Evolutionary conservation across 2,329 filamentous ascomycete species (phyloP).

Genomic region (Sporothrix sp.): DNA sequence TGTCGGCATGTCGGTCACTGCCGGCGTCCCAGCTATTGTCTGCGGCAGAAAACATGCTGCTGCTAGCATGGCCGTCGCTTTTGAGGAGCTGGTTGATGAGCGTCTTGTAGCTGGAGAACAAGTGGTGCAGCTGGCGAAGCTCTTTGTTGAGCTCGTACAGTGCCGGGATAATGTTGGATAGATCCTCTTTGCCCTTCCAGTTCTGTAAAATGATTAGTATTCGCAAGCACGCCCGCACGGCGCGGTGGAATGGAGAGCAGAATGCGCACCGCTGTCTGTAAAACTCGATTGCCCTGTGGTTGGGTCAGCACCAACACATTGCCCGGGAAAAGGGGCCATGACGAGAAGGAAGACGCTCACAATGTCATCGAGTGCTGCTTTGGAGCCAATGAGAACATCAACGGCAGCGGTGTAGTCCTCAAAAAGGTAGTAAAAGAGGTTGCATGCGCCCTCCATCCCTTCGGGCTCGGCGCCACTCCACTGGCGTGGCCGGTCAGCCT

Average conservation of each 20-base stretch:
- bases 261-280: constrained; percentile 24
- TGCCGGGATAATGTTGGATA: constrained; percentile 44
- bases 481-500: constrained; percentile 15
- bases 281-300: constrained; percentile 27
- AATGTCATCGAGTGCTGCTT: constrained; percentile 37
- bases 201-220: constrained; percentile 10
- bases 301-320: too few relatives aligned
- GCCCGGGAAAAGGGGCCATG: too few relatives aligned
- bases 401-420: constrained; percentile 55
- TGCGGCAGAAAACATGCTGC: neutral
- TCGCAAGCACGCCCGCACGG: too few relatives aligned
- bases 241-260: neutral
- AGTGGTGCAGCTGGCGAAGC: constrained; percentile 48
- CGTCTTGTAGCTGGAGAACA: constrained; percentile 51
- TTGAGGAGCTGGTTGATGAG: constrained; percentile 50
- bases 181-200: constrained; percentile 25
- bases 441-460: constrained; percentile 43
- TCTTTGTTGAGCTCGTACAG: constrained; percentile 52
- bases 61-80: constrained; percentile 23
- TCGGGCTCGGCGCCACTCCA: constrained; percentile 18
- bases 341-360: constrained; percentile 26
- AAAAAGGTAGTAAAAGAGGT: constrained; percentile 58
- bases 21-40: neutral
- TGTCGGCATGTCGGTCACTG: too few relatives aligned
- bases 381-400: constrained; percentile 40